phyloP scores from a whole-genome alignment of 208 protist genomes.

The Lotmaria passim region DNA sequence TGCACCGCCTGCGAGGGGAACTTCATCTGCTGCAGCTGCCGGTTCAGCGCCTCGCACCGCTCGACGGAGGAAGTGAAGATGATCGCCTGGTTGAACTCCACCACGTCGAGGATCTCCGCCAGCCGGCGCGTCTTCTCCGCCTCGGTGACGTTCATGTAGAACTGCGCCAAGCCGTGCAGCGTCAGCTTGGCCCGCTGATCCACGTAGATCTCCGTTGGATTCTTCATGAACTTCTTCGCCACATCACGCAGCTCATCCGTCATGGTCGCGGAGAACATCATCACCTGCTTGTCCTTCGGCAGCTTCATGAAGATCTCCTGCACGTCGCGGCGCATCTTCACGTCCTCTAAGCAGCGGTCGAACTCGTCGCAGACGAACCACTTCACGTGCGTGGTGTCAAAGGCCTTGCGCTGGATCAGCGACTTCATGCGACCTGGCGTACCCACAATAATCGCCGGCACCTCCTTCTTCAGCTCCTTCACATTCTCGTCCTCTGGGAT shows the following conservation, averaged over 20 bases:
- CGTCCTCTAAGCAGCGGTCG: conserved; percentile 97
- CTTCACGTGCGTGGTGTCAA: conserved; percentile 96
- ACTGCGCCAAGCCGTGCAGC: conserved; percentile 99
- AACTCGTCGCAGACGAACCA: conserved; percentile 99
- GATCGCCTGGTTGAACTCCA: conserved; percentile 99
- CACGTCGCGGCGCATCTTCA: conserved; percentile 97
- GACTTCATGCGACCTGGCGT: conserved; percentile 97
- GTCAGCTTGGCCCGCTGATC: conserved; percentile 99
- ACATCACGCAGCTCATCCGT: conserved; percentile 93
- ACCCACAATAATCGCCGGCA: conserved; percentile 97
- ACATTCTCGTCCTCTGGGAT: conserved; percentile 91
- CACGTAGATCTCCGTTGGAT: conserved; percentile 97
- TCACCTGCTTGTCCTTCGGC: conserved; percentile 98
- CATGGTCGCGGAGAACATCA: conserved; percentile 99
- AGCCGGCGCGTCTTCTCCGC: conserved; percentile 98
- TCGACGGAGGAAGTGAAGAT: conserved; percentile 98
- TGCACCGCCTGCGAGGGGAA: conserved; percentile 98
- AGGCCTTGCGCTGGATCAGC: conserved; percentile 91
- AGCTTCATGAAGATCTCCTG: conserved; percentile 98
- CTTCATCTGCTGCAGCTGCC: conserved; percentile 94
- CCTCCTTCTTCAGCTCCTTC: conserved; percentile 83
- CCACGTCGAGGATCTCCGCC: conserved; percentile 97
- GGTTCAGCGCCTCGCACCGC: conserved; percentile 94
- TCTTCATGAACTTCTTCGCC: conserved; percentile 98
- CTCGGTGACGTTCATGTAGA: conserved; percentile 98